Base-by-base conservation (phyloP, 2,329 filamentous ascomycete species). In the Stachybotrys elegans region DNA sequence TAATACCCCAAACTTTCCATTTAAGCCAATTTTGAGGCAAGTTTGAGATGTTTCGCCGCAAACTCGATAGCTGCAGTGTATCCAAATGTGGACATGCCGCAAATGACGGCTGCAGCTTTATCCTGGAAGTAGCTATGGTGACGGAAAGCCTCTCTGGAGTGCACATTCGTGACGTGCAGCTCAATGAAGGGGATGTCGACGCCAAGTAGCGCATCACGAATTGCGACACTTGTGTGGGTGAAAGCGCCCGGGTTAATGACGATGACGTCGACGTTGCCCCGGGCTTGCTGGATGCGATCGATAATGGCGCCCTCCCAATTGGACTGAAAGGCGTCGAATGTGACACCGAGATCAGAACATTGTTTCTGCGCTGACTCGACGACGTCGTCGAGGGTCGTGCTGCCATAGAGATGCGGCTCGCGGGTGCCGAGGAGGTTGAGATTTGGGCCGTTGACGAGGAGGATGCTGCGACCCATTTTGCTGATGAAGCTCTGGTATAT, bases 241-340 rank as follows among this genome's bases (percentile, higher is more conserved):
- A 82, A 81, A 0, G 77, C 87, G 3, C 80, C 87, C 0, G 86
- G 81, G 65, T 91, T 91, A 68, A 91, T 88, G 56, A 91, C 68
- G 51, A 87, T 78, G 49, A 75, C 83, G 48, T 86, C 81, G 17
- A 79, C 67, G 2, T 68, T 68, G 3, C 57, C 57, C n/a, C n/a
- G n/a, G n/a, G 78, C 78, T 20, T 70, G 70, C 46, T 84, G 80
- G 43, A 84, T 77, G 43, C 76, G 72, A 56, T 83, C 78, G 44
- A 83, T 66, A 27, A 82, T 69, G 2, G 70, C 71, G 29, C 80
- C 80, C 63, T 84, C 81, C 56, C 81, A 76, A 60, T 84, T 84
- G 3, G 77, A 81, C 59, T 84, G 80, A 57, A 79, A 80, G 35
- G 68, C 55, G 14, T 68, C 54, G 17, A 84, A 57, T 13, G n/a